Evolutionary conservation across 192 early-diverging fungal species (phyloP), one percentile per base, ranked within the genome.

Genomic region (Umbelopsis sp.): DNA sequence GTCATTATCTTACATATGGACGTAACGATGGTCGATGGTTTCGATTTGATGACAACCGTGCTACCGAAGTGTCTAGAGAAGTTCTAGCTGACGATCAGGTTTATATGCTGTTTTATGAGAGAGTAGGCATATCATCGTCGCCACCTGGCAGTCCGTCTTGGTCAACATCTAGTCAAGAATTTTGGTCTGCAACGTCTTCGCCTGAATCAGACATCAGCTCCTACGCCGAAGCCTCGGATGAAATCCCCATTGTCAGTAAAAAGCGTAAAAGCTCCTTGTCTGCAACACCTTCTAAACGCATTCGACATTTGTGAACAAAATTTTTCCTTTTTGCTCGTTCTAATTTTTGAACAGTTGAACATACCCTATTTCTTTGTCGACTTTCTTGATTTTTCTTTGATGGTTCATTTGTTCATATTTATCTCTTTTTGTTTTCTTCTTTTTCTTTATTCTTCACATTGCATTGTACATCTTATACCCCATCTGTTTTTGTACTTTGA

Each of bases 101-200:
- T 26, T 84, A 86, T 45, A 71, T 84, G 77, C 71, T 86, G 7
- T 86, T 84, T 47, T 85, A 87, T 43, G 82, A 84, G 52, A 76
- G 80, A 7, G 24, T 83, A 14, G 54, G 49, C 22, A 62, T 20
- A 11, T 11, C 38, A 41, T 6, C 26, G 1, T 62, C 56, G 26
- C 56, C 56, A 20, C 56, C 56, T 34, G 56, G 56, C n/a, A 62
- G 56, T 31, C 56, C 56, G 26, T 62, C 56, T 17, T 62, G 56
- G 56, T 62, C 56, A 11, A 62, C 56, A 12, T 62, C 56, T 17
- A 62, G 56, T 32, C 56, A 62, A n/a, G 56, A 62, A 34, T 62
- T 62, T 32, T 62, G 56, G 56, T 62, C 56, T 20, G 56, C 56
- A 29, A 62, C 56, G 26, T 62, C 56, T 29, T 62, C 56, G 20